Evolutionary conservation across 2,329 filamentous ascomycete species (phyloP), one percentile per base, ranked within the genome.

Genomic region (Colletotrichum simmondsii): DNA sequence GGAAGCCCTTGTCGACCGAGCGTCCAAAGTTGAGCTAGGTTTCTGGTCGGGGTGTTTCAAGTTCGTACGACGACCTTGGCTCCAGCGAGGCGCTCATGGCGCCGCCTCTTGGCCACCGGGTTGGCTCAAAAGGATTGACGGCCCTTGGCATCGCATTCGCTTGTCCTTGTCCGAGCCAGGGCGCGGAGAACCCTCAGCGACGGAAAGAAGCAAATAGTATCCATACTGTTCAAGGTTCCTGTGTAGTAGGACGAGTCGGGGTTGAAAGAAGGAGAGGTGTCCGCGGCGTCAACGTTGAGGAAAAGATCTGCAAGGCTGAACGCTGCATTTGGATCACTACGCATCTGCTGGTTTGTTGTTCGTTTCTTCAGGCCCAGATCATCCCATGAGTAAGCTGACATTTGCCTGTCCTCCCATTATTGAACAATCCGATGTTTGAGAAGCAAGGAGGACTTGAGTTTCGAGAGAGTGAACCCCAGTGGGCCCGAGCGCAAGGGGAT

Each of bases 31-130:
- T 26, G 56, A 65, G 66, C 70, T 70, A 70, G 56, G 70, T 49
- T 72, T 57, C 35, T 49, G 32, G 30, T 54, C 60, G 60, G 60
- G 60, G 46, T 57, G 71, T 73, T 73, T 73, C 71, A 73, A 65
- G 61, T 73, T 73, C 60, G 71, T 71, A 65, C 65, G 61, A 71
- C 35, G 54, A 49, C 60, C 66, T 70, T 65, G 66, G 66, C 70
- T 30, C 56, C 60, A 26, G 35, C 60, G 35, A 65, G 60, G 28
- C 67, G 67, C 60, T 71, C 60, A 60, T 71, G 35, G 67, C 71
- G 66, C 61, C 54, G 54, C 65, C 42, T 65, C 46, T 19, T 28
- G n/a, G 58, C 32, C 52, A 68, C 42, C 32, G 42, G 30, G 30
- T 24, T 14, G 24, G 42, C 30, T 62, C 22, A 30, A 26, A 30